Evolutionary conservation across 148 eudicot genomes (phyloP), one percentile per base, ranked within the genome.

Genomic region (Silene latifolia): DNA sequence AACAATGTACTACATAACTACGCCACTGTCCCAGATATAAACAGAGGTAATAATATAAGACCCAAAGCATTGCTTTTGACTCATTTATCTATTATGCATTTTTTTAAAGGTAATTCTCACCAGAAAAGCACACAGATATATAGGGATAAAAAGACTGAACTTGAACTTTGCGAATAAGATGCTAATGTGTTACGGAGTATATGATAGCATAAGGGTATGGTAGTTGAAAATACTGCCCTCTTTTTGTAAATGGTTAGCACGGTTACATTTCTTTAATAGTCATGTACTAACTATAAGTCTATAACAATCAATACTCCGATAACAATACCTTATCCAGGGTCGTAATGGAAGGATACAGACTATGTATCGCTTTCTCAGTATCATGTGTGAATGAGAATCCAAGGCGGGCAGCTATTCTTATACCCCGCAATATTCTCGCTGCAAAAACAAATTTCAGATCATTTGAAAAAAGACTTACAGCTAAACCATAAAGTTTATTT

Each of bases 331-430:
- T 86, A 74, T 75, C 63, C 79, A 95, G 80, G 53, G 46, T 77
- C 63, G 62, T 63, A 69, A 95, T 69, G 46, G 94, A 95, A 63
- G 83, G 69, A 65, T 87, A 75, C 7, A 85, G 87, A 58, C 82
- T 82, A 57, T 1, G 78, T 21, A 89, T 79, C 32, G 97, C 99
- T 85, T 53, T 77, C 74, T 90, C 91, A 27, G 86, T 92, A 53
- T 95, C 98, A 67, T 85, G 75, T 10, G 94, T 79, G 69, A 95
- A 84, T 53, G 94, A 87, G 70, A 95, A 80, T 51, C 87, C 86
- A 68, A 95, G 89, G 81, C 99, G 97, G 71, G 97, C 99, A 58
- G 99, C 96, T 72, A 95, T 88, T 82, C 99, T 92, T 74, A 95
- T 71, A 39, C 96, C 99, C 64, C 99, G 89, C 88, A 95, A 79